phyloP scores from a whole-genome alignment of 1,284 basidiomycete genomes.

The Phellopilus nigrolimitatus region DNA sequence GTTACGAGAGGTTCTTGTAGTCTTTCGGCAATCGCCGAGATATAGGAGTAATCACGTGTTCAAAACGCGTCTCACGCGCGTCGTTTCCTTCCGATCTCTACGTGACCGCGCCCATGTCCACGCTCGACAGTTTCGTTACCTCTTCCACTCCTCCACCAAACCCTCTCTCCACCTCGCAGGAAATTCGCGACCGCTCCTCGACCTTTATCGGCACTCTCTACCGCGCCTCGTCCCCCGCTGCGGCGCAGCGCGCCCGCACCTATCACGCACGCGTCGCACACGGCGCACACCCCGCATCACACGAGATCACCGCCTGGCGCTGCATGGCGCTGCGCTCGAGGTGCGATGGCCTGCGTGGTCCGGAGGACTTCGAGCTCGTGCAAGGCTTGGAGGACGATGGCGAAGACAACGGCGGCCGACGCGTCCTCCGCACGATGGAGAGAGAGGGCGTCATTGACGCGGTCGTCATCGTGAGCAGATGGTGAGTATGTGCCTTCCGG shows the following conservation, averaged over 20 bases:
- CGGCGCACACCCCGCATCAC: constrained; percentile 49
- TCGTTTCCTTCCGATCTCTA: too few species aligned
- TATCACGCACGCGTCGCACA: constrained; percentile 53
- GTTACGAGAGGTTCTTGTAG: too few species aligned
- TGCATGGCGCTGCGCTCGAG: constrained; percentile 68
- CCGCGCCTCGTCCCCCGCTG: constrained; percentile 42
- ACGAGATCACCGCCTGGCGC: constrained; percentile 72
- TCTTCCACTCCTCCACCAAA: constrained; percentile 42
- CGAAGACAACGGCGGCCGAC: constrained; percentile 62
- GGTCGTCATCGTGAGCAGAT: constrained; percentile 70
- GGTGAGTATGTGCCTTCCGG: constrained; percentile 39
- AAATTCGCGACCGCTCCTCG: constrained; percentile 67
- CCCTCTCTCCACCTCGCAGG: constrained; percentile 58
- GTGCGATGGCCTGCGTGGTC: constrained; percentile 57
- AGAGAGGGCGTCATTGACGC: constrained; percentile 55
- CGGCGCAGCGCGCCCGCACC: constrained; percentile 42
- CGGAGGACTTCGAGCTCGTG: constrained; percentile 63
- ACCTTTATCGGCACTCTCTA: constrained; percentile 61
- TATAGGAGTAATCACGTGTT: too few species aligned
- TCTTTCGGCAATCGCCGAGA: too few species aligned
- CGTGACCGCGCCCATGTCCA: too few species aligned
- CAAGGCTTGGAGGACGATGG: constrained; percentile 65
- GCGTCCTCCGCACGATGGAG: constrained; percentile 66
- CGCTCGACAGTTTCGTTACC: constrained; percentile 53
- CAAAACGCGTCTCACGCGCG: too few species aligned